Evolutionary conservation across 1,284 basidiomycete genomes (phyloP).

Genomic region (Malassezia brasiliensis): DNA sequence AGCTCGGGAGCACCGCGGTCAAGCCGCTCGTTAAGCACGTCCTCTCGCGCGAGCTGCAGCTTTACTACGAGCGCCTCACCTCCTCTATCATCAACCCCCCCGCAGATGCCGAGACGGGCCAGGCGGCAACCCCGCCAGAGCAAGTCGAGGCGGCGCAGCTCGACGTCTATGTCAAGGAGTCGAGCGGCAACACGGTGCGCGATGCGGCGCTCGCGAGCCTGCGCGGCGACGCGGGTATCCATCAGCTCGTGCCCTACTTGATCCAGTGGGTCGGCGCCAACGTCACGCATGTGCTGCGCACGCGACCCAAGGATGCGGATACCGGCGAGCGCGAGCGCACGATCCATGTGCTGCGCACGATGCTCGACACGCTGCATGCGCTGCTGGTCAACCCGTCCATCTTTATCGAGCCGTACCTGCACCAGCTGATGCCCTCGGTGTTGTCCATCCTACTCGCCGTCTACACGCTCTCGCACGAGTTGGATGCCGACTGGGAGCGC

Average conservation of each 20-base stretch:
- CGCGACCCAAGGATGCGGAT: background rate
- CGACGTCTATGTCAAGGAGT: constrained; percentile 25
- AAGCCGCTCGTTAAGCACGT: constrained; percentile 68
- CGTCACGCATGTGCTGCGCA: constrained; percentile 21
- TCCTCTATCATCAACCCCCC: constrained; percentile 50
- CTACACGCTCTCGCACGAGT: constrained; percentile 53
- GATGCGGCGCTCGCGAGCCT: constrained; percentile 82
- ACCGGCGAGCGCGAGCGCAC: background rate
- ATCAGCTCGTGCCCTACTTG: constrained; percentile 86
- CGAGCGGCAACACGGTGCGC: constrained; percentile 39
- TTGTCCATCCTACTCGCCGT: constrained; percentile 82
- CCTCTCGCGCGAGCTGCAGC: constrained; percentile 82
- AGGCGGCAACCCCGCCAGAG: constrained; percentile 12
- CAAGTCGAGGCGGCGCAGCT: constrained; percentile 15
- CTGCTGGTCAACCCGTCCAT: constrained; percentile 59
- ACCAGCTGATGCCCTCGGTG: constrained; percentile 86
- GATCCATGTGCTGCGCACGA: constrained; percentile 28
- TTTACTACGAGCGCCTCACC: constrained; percentile 88
- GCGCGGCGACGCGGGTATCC: constrained; percentile 78
- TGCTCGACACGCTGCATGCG: constrained; percentile 37
- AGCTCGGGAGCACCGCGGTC: constrained; percentile 21
- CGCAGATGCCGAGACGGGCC: constrained; percentile 22
- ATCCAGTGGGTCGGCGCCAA: constrained; percentile 87
- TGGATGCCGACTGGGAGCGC: constrained; percentile 13
- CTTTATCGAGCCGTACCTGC: constrained; percentile 93